These are phyloP conservation scores for Verticillium albo-atrum DNA, from an alignment of 2,329 filamentous ascomycete genomes.

Conservation along the genomic window DNA sequence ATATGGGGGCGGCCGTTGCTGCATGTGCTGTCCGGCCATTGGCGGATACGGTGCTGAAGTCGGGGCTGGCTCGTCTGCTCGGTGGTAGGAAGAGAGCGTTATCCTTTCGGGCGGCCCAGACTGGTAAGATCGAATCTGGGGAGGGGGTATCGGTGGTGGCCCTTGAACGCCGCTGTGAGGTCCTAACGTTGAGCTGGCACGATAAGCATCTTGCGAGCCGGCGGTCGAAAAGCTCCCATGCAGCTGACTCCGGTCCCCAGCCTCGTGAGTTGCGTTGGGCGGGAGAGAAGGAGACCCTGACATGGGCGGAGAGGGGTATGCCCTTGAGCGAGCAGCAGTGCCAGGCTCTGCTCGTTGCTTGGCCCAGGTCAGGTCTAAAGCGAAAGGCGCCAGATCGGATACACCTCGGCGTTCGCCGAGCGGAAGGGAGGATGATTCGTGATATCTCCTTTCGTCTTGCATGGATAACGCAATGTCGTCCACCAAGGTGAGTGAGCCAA, in stretches of 20 bases:
- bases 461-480: conserved; percentile 39
- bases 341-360: conserved; percentile 45
- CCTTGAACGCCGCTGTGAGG: conserved; percentile 31
- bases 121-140: conserved; percentile 31
- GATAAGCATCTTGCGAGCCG: conserved; percentile 46
- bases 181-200: conserved; percentile 27
- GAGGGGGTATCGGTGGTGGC: conserved; percentile 11
- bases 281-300: conserved; percentile 62
- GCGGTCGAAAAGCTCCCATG: conserved; percentile 37
- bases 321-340: conserved; percentile 49
- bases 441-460: conserved; percentile 43
- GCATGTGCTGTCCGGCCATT: conserved; percentile 10
- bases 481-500: not conserved
- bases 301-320: conserved; percentile 71
- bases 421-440: conserved; percentile 38
- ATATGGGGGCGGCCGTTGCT: conserved; percentile 11
- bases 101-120: conserved; percentile 33
- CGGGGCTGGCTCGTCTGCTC: conserved; percentile 29
- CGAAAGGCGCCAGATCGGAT: conserved; percentile 49
- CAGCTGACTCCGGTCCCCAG: conserved; percentile 46
- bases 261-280: conserved; percentile 54
- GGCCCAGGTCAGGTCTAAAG: conserved; percentile 52
- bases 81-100: conserved; percentile 31
- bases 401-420: conserved; percentile 57
- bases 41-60: conserved; percentile 20